Evolutionary conservation across 352 stramenopile genomes (phyloP).

Genomic region (Discostella stelligera): DNA sequence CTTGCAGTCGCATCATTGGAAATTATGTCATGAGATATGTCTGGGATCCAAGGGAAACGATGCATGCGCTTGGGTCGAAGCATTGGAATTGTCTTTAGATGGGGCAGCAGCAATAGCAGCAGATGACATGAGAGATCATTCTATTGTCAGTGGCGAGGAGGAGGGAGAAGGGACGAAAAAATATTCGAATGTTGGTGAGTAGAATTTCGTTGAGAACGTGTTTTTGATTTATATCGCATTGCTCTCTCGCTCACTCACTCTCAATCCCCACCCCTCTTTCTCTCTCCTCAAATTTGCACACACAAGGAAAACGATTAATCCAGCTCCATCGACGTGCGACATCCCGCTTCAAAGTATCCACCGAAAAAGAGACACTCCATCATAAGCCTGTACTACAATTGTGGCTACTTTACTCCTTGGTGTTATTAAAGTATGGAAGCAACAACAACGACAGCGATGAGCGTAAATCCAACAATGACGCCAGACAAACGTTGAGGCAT

Average conservation of each 20-base stretch:
- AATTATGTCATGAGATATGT: slow-evolving; percentile 54
- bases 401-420: slow-evolving; percentile 63
- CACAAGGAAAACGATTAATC: slow-evolving; percentile 11
- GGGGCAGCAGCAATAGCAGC: background rate
- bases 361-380: background rate
- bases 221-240: no score
- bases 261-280: background rate
- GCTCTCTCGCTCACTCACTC: no score
- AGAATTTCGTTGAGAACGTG: no score
- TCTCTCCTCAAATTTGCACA: background rate
- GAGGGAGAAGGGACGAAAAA: background rate
- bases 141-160: background rate
- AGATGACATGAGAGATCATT: background rate
- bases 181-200: background rate
- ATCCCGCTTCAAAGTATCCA: slow-evolving; percentile 40
- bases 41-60: slow-evolving; percentile 49
- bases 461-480: background rate
- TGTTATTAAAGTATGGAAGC: slow-evolving; percentile 21
- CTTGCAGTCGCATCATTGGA: slow-evolving; percentile 22
- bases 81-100: slow-evolving; percentile 37
- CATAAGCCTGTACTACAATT: slow-evolving; percentile 49
- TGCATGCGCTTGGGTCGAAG: slow-evolving; percentile 53
- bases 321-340: slow-evolving; percentile 50
- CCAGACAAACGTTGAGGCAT: slow-evolving; percentile 24
- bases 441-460: background rate